phyloP scores from a whole-genome alignment of 2,329 filamentous ascomycete genomes.

The Boeremia lycopersici region DNA sequence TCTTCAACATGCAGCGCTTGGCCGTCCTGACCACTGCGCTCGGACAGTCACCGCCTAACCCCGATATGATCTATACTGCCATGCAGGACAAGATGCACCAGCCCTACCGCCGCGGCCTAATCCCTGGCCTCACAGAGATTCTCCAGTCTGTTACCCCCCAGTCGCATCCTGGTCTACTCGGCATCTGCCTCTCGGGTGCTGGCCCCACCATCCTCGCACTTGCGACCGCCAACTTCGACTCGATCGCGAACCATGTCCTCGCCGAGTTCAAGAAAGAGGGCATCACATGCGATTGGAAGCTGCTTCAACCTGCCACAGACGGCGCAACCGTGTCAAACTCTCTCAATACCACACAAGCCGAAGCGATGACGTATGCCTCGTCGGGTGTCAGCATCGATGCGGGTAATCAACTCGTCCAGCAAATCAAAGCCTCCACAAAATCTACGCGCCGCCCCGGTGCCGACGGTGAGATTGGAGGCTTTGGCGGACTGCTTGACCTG shows the following conservation, averaged over 20 bases:
- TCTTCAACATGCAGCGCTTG: constrained; percentile 95
- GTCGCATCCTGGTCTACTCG: constrained; percentile 84
- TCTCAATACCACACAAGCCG: constrained; percentile 22
- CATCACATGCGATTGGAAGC: constrained; percentile 83
- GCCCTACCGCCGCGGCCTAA: constrained; percentile 88
- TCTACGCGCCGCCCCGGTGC: constrained; percentile 85
- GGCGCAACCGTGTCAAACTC: constrained; percentile 51
- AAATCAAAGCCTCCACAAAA: constrained; percentile 88
- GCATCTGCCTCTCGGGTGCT: constrained; percentile 92
- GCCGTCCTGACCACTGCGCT: constrained; percentile 88
- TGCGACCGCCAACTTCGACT: constrained; percentile 86
- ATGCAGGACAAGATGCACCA: constrained; percentile 99
- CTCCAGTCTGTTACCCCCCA: constrained; percentile 88
- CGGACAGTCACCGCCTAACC: constrained; percentile 86
- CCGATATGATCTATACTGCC: constrained; percentile 91
- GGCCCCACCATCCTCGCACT: constrained; percentile 94
- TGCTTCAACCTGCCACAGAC: constrained; percentile 86
- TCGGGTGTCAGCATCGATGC: constrained; percentile 94
- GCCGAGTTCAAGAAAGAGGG: constrained; percentile 71
- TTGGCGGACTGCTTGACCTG: constrained; percentile 86
- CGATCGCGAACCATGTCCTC: constrained; percentile 82
- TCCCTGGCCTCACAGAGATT: constrained; percentile 89
- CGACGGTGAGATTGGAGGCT: constrained; percentile 92
- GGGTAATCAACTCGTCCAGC: constrained; percentile 88
- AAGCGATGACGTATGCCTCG: constrained; percentile 80